A percentile compares a stretch with the other conserved stretches of the same genome.
Conservation (phyloP, 352 stramenopile genomes). For the Phytopythium cucurbitacearum region DNA sequence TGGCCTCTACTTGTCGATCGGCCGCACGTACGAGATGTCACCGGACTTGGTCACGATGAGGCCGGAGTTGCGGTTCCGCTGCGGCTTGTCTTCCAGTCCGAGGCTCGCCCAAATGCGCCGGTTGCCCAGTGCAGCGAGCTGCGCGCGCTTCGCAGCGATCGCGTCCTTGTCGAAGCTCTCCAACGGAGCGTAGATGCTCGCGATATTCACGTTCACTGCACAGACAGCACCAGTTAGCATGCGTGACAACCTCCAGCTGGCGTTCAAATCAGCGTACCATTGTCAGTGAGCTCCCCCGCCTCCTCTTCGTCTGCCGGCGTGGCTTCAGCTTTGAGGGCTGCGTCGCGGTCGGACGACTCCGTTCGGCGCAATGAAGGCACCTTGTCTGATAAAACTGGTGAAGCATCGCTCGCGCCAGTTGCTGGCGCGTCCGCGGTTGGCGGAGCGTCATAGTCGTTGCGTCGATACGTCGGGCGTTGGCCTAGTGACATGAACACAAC, state of each 20-base stretch:
- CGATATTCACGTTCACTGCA: constrained; percentile 57
- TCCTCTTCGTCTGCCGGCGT: constrained; percentile 51
- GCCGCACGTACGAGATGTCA: constrained; percentile 69
- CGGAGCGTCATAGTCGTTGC: constrained; percentile 79
- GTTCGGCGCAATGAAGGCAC: constrained; percentile 21
- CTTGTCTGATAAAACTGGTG: constrained; percentile 29
- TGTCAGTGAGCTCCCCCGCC: constrained; percentile 63
- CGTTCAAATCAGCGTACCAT: constrained; percentile 25
- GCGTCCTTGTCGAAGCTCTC: constrained; percentile 78
- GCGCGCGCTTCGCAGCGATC: constrained; percentile 74
- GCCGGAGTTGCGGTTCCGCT: constrained; percentile 45
- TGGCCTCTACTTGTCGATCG: constrained; percentile 39
- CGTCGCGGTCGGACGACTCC: constrained; percentile 50
- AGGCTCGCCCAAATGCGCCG: constrained; percentile 83
- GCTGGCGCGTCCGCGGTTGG: constrained; percentile 40
- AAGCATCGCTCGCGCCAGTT: not conserved
- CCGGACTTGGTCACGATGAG: constrained; percentile 71
- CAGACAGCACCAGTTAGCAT: not conserved
- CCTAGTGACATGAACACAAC: constrained; percentile 18
- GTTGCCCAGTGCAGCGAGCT: constrained; percentile 69
- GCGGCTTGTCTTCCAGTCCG: constrained; percentile 73
- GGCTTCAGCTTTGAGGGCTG: constrained; percentile 25
- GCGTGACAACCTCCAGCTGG: constrained; percentile 1
- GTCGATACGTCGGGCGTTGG: constrained; percentile 73
- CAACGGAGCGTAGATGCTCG: constrained; percentile 67